A percentile compares a stretch with the other conserved stretches of the same genome.
Evolutionary conservation across 2,329 filamentous ascomycete species (phyloP).

Genomic region (Pseudocercospora ulei): DNA sequence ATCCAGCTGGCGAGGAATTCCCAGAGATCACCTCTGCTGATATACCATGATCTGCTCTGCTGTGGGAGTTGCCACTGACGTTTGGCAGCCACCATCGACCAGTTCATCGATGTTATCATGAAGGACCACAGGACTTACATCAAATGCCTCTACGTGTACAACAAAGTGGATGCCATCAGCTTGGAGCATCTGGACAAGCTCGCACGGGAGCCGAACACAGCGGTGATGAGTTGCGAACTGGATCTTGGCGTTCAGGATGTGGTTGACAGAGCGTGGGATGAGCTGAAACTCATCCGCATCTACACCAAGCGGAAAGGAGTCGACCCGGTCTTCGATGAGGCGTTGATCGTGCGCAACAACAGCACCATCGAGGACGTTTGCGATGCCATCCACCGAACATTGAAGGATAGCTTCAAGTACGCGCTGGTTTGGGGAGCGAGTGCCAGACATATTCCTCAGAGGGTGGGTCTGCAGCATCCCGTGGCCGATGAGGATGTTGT

Average conservation of each 20-base stretch:
- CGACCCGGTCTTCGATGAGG: conserved; percentile 82
- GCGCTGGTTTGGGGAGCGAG: conserved; percentile 96
- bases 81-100: conserved; percentile 70
- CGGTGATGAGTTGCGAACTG: conserved; percentile 94
- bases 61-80: conserved; percentile 11
- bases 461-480: conserved; percentile 73
- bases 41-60: neutral
- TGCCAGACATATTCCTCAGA: conserved; percentile 85
- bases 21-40: neutral
- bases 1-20: conserved; percentile 40
- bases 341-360: conserved; percentile 79
- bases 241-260: conserved; percentile 90
- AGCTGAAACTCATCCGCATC: conserved; percentile 77
- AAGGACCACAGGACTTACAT: conserved; percentile 98
- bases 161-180: conserved; percentile 95
- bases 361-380: conserved; percentile 94
- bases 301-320: conserved; percentile 94
- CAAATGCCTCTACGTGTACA: conserved; percentile 89
- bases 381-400: conserved; percentile 80
- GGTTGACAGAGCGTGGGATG: conserved; percentile 88
- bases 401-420: conserved; percentile 99
- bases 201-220: conserved; percentile 84
- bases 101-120: conserved; percentile 99
- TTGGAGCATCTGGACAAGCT: conserved; percentile 88
- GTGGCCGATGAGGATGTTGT: conserved; percentile 64